phyloP scores from a whole-genome alignment of 257 asterid genomes.

The Eucommia ulmoides region DNA sequence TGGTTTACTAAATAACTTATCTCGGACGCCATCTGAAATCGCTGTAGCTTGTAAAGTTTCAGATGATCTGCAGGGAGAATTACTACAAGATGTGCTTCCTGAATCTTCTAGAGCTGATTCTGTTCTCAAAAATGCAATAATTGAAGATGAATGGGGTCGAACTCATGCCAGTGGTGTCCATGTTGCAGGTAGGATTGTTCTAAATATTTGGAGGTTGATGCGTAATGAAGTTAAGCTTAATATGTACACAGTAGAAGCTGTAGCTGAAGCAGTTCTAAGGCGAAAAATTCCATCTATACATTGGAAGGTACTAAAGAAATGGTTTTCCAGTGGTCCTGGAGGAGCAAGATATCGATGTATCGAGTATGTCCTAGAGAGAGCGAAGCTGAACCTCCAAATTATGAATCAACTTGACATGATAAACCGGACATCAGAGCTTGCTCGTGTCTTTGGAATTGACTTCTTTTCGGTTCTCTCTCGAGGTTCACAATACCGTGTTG shows the following conservation, averaged over 20 bases:
- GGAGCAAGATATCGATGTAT: conserved; percentile 69
- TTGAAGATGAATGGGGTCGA: conserved; percentile 98
- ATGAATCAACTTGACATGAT: conserved; percentile 84
- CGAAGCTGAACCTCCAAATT: conserved; percentile 71
- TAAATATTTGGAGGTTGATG: conserved; percentile 91
- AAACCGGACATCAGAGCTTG: conserved; percentile 96
- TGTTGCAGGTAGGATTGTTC: conserved; percentile 91
- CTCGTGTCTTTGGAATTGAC: conserved; percentile 93
- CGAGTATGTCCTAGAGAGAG: conserved; percentile 53
- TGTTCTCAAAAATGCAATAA: conserved; percentile 37
- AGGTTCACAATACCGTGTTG: conserved; percentile 96
- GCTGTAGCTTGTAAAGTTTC: conserved; percentile 29
- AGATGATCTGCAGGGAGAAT: conserved; percentile 23
- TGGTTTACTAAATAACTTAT: conserved; percentile 59
- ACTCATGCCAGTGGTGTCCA: conserved; percentile 95
- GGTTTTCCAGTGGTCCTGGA: conserved; percentile 92
- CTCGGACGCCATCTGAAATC: conserved; percentile 53
- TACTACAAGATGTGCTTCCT: conserved; percentile 25
- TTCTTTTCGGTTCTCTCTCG: conserved; percentile 91
- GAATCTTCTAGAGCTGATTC: conserved; percentile 31
- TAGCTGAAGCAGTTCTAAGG: conserved; percentile 81
- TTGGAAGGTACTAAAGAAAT: conserved; percentile 52
- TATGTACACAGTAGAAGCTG: conserved; percentile 75
- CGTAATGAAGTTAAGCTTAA: conserved; percentile 82
- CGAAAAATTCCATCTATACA: conserved; percentile 67